Percentiles rank a stretch among this genome's conserved stretches.
Conservation (phyloP, 2,329 filamentous ascomycete species). For the Raffaelea arxii region DNA sequence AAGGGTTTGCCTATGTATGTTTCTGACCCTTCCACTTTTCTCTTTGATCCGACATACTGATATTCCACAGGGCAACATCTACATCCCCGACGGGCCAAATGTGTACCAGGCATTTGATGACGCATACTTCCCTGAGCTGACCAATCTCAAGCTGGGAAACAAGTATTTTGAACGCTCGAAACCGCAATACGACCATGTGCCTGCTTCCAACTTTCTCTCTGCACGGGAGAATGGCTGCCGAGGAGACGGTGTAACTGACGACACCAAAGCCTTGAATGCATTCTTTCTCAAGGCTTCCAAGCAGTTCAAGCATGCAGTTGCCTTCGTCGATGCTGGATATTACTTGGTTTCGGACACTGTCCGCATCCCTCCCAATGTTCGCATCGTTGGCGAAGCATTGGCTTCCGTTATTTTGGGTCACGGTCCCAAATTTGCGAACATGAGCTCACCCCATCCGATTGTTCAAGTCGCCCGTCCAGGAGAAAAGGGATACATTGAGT, state of each 20-base stretch:
- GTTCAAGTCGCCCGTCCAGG: slow-evolving; percentile 51
- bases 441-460: slow-evolving; percentile 51
- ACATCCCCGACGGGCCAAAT: slow-evolving; percentile 36
- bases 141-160: slow-evolving; percentile 40
- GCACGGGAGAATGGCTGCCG: slow-evolving; percentile 58
- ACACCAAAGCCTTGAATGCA: slow-evolving; percentile 59
- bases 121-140: slow-evolving; percentile 33
- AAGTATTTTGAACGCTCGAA: slow-evolving; percentile 65
- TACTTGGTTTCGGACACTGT: slow-evolving; percentile 51
- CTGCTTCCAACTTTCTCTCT: slow-evolving; percentile 53
- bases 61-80: slow-evolving; percentile 50
- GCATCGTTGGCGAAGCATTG: slow-evolving; percentile 51
- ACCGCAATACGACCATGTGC: slow-evolving; percentile 59
- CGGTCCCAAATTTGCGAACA: slow-evolving; percentile 45
- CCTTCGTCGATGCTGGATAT: slow-evolving; percentile 53
- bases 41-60: background rate
- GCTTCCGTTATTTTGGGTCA: slow-evolving; percentile 45
- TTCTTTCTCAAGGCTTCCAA: slow-evolving; percentile 21
- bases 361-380: slow-evolving; percentile 35
- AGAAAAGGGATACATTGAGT: slow-evolving; percentile 56
- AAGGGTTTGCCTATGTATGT: slow-evolving; percentile 30
- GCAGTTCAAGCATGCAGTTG: slow-evolving; percentile 33
- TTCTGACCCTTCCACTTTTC: background rate
- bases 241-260: slow-evolving; percentile 66
- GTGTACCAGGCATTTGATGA: slow-evolving; percentile 34